These are phyloP conservation scores for Chytriomyces sp. DNA, from an alignment of 192 early-diverging fungal genomes.

Conservation along the genomic window DNA sequence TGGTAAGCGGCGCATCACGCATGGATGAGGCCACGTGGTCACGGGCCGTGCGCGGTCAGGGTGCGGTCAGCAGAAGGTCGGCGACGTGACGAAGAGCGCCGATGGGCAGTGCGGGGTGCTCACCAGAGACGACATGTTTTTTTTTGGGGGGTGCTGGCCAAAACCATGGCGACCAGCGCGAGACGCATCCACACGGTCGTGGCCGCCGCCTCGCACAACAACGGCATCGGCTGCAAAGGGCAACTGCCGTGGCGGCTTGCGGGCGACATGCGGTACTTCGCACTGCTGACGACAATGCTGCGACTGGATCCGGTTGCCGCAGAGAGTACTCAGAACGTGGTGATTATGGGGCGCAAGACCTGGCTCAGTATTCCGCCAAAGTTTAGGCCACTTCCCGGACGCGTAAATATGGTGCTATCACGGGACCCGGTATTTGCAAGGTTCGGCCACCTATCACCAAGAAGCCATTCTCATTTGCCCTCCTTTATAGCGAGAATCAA, in stretches of 20 bases:
- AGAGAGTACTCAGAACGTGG: constrained; percentile 61
- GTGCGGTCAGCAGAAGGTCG: neutral
- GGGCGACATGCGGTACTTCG: constrained; percentile 86
- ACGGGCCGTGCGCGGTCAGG: neutral
- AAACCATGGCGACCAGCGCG: neutral
- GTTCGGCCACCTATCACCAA: neutral
- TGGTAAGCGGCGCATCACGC: no score
- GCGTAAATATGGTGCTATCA: constrained; percentile 88
- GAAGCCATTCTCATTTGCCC: neutral
- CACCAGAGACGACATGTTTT: no score
- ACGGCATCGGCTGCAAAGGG: constrained; percentile 76
- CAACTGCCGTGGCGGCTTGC: constrained; percentile 85
- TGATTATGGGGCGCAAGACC: constrained; percentile 91
- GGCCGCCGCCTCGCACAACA: constrained; percentile 66
- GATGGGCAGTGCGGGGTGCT: no score
- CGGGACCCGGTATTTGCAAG: constrained; percentile 45
- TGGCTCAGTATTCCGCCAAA: constrained; percentile 91
- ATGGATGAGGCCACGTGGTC: neutral
- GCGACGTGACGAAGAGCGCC: no score
- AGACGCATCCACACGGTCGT: constrained; percentile 64
- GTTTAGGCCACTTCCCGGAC: constrained; percentile 73
- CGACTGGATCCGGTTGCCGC: neutral
- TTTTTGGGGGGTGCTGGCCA: no score
- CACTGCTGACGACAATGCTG: constrained; percentile 59
- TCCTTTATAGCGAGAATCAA: neutral